phyloP scores from a whole-genome alignment of 176 grass and related monocot species.

The Triticum urartu region DNA sequence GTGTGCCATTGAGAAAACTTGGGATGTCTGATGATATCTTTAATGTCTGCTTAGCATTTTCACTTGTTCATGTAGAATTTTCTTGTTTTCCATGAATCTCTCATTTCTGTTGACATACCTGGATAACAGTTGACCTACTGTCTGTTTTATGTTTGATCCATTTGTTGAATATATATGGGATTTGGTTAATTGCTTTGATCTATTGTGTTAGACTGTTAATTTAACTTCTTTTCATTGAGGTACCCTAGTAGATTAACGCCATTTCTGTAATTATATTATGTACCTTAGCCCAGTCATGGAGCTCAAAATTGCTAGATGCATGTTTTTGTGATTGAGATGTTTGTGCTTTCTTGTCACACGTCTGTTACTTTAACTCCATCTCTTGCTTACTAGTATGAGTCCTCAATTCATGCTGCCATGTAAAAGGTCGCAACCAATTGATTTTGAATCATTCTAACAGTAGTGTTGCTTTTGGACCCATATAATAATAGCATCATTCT shows the following conservation, averaged over 20 bases:
- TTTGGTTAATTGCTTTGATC: not conserved
- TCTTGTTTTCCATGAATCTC: conserved; percentile 1
- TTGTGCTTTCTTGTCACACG: not conserved
- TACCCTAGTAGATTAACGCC: not conserved
- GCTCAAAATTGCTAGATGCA: not conserved
- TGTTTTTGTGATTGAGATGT: not conserved
- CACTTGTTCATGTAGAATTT: conserved; percentile 2
- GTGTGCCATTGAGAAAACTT: not conserved
- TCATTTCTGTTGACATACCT: not conserved
- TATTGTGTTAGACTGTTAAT: not conserved
- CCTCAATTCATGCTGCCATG: not conserved
- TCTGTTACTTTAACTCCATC: not conserved
- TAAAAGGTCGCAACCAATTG: not conserved
- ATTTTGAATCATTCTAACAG: not conserved
- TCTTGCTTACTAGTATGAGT: conserved; percentile 13
- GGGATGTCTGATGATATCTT: not conserved
- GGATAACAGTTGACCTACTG: not conserved
- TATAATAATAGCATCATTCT: not conserved
- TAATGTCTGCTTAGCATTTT: not conserved
- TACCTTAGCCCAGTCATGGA: not conserved
- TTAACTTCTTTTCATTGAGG: not conserved
- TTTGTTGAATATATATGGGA: not conserved
- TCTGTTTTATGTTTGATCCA: not conserved
- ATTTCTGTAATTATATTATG: not conserved
- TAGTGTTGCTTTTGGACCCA: not conserved